Evolutionary conservation across 2,329 filamentous ascomycete genomes (phyloP).

Genomic region (Graphiopsis chlorocephala): DNA sequence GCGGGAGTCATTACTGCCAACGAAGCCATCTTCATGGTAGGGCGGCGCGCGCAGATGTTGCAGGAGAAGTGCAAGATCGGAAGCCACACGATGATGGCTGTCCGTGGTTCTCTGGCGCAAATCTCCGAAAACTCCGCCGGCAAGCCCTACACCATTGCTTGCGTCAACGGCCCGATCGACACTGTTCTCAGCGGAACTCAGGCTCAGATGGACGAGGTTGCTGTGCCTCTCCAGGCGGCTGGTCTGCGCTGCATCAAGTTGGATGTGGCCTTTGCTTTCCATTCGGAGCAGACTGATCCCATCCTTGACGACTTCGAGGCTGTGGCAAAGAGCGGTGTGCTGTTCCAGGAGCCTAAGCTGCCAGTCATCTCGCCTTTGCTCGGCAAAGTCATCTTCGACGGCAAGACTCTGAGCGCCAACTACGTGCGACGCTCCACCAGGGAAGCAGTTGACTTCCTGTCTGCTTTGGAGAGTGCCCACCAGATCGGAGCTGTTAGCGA

Average conservation of each 20-base stretch:
- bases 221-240: constrained; percentile 9
- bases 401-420: constrained; percentile 16
- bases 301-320: constrained; percentile 27
- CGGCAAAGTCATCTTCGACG: constrained; percentile 26
- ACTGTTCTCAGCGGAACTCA: constrained; percentile 26
- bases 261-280: constrained; percentile 31
- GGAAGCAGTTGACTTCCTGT: constrained; percentile 41
- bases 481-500: constrained; percentile 32
- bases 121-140: constrained; percentile 10
- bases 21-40: constrained; percentile 39
- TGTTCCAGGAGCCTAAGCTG: constrained; percentile 27
- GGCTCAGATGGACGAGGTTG: constrained; percentile 18
- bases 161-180: constrained; percentile 27
- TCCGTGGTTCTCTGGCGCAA: constrained; percentile 19
- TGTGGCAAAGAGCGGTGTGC: constrained; percentile 18
- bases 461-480: constrained; percentile 23
- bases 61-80: constrained; percentile 24
- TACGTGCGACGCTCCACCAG: constrained; percentile 31
- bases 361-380: constrained; percentile 33
- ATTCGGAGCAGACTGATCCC: constrained; percentile 33
- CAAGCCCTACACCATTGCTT: constrained; percentile 23
- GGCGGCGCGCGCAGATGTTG: constrained; percentile 34
- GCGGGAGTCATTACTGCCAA: constrained; percentile 36
- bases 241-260: constrained; percentile 19
- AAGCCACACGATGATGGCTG: constrained; percentile 31